Percentiles rank a stretch among this genome's conserved stretches.
Evolutionary conservation across 2,329 filamentous ascomycete species (phyloP).

Genomic region (Mycosphaerelloides madeirae): DNA sequence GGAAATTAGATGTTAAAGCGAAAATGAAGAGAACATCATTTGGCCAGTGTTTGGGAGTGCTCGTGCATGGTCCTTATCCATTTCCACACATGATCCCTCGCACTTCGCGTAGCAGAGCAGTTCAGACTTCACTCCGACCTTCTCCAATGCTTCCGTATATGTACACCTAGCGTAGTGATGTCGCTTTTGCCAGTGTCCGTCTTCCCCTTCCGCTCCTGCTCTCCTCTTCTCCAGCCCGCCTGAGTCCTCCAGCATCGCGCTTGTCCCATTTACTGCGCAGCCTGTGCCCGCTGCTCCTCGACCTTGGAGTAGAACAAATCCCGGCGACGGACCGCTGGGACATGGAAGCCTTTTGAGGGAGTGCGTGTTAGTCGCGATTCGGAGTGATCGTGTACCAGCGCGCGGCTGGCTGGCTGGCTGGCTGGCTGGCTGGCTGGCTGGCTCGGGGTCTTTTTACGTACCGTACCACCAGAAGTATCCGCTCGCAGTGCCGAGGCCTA

Average conservation of each 20-base stretch:
- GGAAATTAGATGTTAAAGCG: slow-evolving; percentile 41
- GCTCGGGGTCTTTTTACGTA: slow-evolving; percentile 35
- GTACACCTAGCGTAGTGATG: slow-evolving; percentile 11
- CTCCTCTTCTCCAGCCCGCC: not conserved
- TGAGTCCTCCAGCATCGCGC: too few relatives aligned
- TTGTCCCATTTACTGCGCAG: too few relatives aligned
- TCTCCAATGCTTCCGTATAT: slow-evolving; percentile 13
- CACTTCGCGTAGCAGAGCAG: not conserved
- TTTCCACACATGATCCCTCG: not conserved
- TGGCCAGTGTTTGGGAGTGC: not conserved
- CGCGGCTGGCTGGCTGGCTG: too few relatives aligned
- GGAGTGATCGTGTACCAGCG: slow-evolving; percentile 1
- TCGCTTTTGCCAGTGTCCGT: slow-evolving; percentile 1
- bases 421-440: slow-evolving; percentile 1
- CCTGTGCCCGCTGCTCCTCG: slow-evolving; percentile 55
- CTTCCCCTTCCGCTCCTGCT: slow-evolving; percentile 1
- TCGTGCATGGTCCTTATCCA: not conserved
- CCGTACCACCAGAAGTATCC: slow-evolving; percentile 67
- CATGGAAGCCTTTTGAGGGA: slow-evolving; percentile 53
- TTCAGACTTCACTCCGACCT: too few relatives aligned
- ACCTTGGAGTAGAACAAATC: slow-evolving; percentile 61
- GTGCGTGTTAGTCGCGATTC: not conserved
- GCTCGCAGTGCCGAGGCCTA: slow-evolving; percentile 58
- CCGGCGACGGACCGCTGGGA: slow-evolving; percentile 59
- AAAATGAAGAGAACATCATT: not conserved